Evolutionary conservation across 2,329 filamentous ascomycete species (phyloP).

Genomic region (Apiospora marii): DNA sequence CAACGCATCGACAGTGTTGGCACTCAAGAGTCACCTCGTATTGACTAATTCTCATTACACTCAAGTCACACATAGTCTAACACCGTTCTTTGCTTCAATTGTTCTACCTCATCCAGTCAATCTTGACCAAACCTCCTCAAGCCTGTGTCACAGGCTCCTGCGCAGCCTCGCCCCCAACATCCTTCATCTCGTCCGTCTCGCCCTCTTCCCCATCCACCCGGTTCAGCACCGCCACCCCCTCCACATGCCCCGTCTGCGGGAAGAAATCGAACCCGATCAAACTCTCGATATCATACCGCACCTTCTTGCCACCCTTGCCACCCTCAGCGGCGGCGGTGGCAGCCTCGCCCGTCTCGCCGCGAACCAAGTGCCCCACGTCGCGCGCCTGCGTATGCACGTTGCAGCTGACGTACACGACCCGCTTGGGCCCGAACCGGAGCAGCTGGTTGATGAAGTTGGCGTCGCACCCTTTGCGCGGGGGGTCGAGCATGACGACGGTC

Average conservation of each 20-base stretch:
- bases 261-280: slow-evolving; percentile 96
- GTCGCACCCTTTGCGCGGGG: slow-evolving; percentile 95
- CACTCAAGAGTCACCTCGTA: not conserved
- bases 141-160: not conserved
- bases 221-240: slow-evolving; percentile 72
- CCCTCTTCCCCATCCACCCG: slow-evolving; percentile 51
- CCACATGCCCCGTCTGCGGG: slow-evolving; percentile 80
- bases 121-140: not conserved
- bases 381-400: slow-evolving; percentile 98
- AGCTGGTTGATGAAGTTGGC: slow-evolving; percentile 83
- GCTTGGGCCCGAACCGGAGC: slow-evolving; percentile 75
- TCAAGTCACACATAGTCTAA: not conserved
- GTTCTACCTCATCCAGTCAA: not conserved
- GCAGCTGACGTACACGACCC: slow-evolving; percentile 94
- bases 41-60: not conserved
- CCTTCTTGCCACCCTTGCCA: slow-evolving; percentile 41
- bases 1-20: not conserved
- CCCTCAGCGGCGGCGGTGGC: slow-evolving; percentile 44
- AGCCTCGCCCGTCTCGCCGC: slow-evolving; percentile 60
- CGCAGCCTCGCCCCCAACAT: not conserved
- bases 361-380: slow-evolving; percentile 87
- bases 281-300: slow-evolving; percentile 85
- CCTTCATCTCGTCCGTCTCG: not conserved
- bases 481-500: slow-evolving; percentile 94
- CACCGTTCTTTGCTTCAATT: not conserved